A percentile compares a stretch with the other conserved stretches of the same genome.
phyloP scores from a whole-genome alignment of 2,329 filamentous ascomycete species.

The Tetracladium maxilliforme region DNA sequence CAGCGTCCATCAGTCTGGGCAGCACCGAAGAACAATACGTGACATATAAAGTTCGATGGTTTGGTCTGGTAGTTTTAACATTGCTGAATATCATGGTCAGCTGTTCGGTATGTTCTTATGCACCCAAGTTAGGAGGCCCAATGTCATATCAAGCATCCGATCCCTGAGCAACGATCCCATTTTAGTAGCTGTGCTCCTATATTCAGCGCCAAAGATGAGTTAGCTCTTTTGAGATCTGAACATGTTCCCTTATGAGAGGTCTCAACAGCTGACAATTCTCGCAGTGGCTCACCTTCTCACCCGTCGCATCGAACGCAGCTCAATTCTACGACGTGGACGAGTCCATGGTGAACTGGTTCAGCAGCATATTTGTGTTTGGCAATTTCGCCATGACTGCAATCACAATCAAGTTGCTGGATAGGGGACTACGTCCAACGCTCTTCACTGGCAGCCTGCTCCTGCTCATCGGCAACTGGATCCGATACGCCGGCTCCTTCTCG shows the following conservation, averaged over 20 bases:
- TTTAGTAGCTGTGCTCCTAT: no score
- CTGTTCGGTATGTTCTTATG: slow-evolving; percentile 77
- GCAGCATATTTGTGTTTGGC: slow-evolving; percentile 73
- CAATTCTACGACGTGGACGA: slow-evolving; percentile 63
- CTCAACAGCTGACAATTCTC: no score
- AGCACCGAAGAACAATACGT: slow-evolving; percentile 16
- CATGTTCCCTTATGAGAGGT: no score
- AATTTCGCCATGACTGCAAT: slow-evolving; percentile 62
- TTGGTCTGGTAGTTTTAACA: slow-evolving; percentile 71
- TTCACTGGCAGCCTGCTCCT: slow-evolving; percentile 58
- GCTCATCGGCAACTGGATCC: slow-evolving; percentile 80
- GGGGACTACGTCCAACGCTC: slow-evolving; percentile 60
- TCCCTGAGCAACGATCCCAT: no score
- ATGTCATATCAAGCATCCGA: no score
- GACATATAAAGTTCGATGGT: slow-evolving; percentile 77
- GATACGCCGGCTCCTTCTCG: slow-evolving; percentile 54
- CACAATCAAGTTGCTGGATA: slow-evolving; percentile 64
- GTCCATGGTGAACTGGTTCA: slow-evolving; percentile 81
- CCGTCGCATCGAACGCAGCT: slow-evolving; percentile 61
- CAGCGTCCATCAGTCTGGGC: no score
- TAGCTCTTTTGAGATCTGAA: no score
- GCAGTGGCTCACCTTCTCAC: slow-evolving; percentile 89
- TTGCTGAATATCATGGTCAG: slow-evolving; percentile 85
- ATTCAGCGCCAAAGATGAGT: no score
- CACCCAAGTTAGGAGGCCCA: no score